Evolutionary conservation across 2,329 filamentous ascomycete species (phyloP), one percentile per base, ranked within the genome.

Genomic region (Tolypocladium endophyticum): DNA sequence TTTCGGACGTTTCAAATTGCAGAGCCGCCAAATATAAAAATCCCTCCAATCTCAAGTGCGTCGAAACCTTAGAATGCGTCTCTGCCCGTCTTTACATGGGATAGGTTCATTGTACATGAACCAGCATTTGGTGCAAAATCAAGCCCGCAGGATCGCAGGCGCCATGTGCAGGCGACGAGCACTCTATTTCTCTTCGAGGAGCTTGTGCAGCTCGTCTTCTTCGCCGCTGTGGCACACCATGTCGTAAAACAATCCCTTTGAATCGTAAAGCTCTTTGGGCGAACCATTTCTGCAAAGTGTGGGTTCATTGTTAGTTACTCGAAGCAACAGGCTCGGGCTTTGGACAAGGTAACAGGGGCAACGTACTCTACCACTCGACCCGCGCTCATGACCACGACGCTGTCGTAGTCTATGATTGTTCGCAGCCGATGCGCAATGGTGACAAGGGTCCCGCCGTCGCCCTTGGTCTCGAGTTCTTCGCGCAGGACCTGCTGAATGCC

Each of bases 381-480:
- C 0, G 74, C 77, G 9, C 76, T 77, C 79, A 86, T 79, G 20
- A 86, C 82, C 3, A 85, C 76, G 1, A 86, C 76, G 36, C 74
- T 75, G 65, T 86, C 82, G 62, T 83, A 85, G 68, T 85, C 82
- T 60, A 83, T 79, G 58, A 86, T 83, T 0, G 82, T 85, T 50
- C 79, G 73, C 55, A 85, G 69, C 5, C 82, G 76, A 68, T 85
- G 82, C 8, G 81, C 82, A 62, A 85, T 83, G 2, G 81, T 83
- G 25, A 85, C 77, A 4, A 85, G 72, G 12, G 82, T 85, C 30
- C 80, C 74, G 33, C 77, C 76, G 14, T 74, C 70, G 6, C 73
- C 75, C 0, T 71, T 70, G 52, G 72, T 72, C 58, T 75, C 73
- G 35, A 85, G 75, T 62, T 82, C 81, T 11, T 72, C 69, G 20